Conservation (phyloP, 352 stramenopile genomes). For the Pythium dissotocum region DNA sequence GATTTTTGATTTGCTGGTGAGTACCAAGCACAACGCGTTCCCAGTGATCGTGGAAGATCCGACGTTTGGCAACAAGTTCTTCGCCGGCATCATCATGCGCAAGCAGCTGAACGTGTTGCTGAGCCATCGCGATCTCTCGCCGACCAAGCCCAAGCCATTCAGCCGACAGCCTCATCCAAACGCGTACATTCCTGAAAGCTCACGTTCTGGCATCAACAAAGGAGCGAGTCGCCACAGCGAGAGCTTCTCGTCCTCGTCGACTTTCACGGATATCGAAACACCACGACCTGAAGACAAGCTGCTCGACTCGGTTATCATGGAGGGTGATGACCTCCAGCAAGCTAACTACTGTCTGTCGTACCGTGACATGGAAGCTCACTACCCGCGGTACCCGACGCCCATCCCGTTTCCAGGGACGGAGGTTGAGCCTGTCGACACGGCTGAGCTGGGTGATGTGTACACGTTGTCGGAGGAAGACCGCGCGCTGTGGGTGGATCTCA, state of each 20-base stretch:
- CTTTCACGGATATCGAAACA: constrained; percentile 14
- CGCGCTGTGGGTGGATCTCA: constrained; percentile 93
- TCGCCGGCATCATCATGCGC: constrained; percentile 77
- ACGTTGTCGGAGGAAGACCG: constrained; percentile 81
- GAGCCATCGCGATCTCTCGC: constrained; percentile 61
- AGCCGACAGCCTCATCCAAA: constrained; percentile 60
- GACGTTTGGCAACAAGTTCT: constrained; percentile 81
- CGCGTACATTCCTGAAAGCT: constrained; percentile 39
- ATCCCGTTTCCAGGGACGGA: constrained; percentile 38
- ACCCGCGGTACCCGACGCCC: constrained; percentile 78
- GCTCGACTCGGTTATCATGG: constrained; percentile 20
- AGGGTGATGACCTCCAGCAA: neutral
- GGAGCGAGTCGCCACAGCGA: neutral
- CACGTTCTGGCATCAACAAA: constrained; percentile 30
- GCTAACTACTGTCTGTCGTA: constrained; percentile 67
- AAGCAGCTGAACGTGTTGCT: constrained; percentile 84
- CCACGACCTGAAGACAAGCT: constrained; percentile 49
- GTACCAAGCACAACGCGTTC: constrained; percentile 86
- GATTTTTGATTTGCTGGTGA: constrained; percentile 93
- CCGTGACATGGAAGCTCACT: constrained; percentile 80
- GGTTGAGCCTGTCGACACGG: constrained; percentile 32
- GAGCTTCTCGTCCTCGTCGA: constrained; percentile 11
- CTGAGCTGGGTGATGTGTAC: constrained; percentile 35
- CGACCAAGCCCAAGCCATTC: constrained; percentile 76
- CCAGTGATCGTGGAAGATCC: constrained; percentile 86